Conservation (phyloP, 768 basidiomycete genomes). For the Mrakia gelida region DNA sequence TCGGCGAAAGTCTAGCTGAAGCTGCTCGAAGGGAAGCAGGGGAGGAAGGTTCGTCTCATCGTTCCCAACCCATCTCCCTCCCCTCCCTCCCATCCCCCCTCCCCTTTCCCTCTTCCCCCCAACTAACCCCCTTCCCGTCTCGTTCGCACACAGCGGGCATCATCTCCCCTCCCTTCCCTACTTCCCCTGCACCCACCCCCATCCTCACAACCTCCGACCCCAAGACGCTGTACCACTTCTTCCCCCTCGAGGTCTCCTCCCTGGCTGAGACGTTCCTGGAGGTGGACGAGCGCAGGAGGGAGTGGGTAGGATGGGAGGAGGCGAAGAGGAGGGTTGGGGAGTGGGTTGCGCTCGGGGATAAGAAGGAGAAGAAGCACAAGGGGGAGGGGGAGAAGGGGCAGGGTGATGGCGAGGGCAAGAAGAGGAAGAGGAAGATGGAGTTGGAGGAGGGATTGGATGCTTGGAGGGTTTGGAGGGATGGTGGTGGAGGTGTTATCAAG, state of each 20-base stretch:
- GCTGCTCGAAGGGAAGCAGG: slow-evolving; percentile 16
- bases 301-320: slow-evolving; percentile 12
- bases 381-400: background rate
- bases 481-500: background rate
- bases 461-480: slow-evolving; percentile 9
- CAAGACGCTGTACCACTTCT: slow-evolving; percentile 21
- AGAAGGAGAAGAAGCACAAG: background rate
- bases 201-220: background rate
- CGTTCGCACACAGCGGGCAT: slow-evolving; percentile 14
- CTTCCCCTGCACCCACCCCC: background rate
- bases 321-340: slow-evolving; percentile 8
- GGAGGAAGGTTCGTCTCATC: slow-evolving; percentile 9
- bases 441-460: slow-evolving; percentile 11
- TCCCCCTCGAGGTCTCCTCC: background rate
- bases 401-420: background rate
- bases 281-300: background rate
- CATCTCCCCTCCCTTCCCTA: background rate
- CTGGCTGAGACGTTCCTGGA: slow-evolving; percentile 19
- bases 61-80: background rate
- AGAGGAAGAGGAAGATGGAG: slow-evolving; percentile 14
- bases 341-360: background rate
- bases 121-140: background rate
- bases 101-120: background rate
- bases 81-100: no score
- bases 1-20: background rate